Evolutionary conservation across 164 flowering plant genomes (phyloP), one percentile per base, ranked within the genome.

Genomic region (Macadamia integrifolia): DNA sequence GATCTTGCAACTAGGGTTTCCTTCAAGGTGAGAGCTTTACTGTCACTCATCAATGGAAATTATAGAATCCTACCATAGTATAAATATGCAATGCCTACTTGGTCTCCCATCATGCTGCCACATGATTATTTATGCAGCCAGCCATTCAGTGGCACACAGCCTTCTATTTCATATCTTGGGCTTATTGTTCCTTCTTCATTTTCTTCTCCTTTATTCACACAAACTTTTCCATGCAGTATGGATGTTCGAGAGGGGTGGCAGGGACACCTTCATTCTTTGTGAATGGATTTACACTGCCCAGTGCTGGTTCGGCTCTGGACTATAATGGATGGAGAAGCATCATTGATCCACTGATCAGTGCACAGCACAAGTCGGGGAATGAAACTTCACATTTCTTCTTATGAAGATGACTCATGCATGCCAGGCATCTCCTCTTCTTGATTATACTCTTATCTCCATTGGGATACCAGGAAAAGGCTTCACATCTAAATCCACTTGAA

Each of bases 221-320:
- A 29, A 14, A 69, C 65, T 63, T 56, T 14, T 14, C 62, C n/a
- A 7, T 82, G 77, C 88, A 93, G 98, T 89, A 84, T 82, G 89
- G 90, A 59, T 81, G 97, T 60, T 83, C 85, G 32, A 82, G 88
- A 76, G 93, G 93, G 57, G 98, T 93, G 28, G 72, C 15, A 42
- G 97, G 86, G 64, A 90, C 98, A 3, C 98, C 98, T 1, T 75
- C 46, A 60, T 93, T 87, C 87, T 83, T 80, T 55, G 80, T 90
- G 0, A 93, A 93, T 67, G 98, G 98, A 59, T 88, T 93, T 61
- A 52, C 70, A 13, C 59, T 89, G 75, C 85, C 95, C 31, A 81
- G 78, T 71, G 52, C 75, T 57, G 90, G 87, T 52, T 78, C 88
- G 1, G 64, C 88, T 13, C 42, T 84, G n/a, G 78, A 84, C 69